phyloP scores from a whole-genome alignment of 2,329 filamentous ascomycete species.

The Venturia effusa region DNA sequence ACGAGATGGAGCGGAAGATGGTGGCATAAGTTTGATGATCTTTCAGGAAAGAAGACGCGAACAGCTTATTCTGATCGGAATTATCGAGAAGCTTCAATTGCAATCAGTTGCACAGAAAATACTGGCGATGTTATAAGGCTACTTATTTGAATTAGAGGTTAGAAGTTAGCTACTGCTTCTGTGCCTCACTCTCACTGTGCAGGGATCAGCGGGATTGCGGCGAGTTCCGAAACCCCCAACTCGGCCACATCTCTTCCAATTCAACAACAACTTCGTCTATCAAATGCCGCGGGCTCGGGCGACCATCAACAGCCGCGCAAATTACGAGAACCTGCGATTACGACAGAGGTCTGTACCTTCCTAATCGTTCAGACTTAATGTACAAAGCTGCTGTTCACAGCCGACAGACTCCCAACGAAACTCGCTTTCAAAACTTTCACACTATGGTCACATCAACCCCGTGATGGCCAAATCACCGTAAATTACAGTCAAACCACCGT shows the following conservation, averaged over 20 bases:
- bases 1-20: slow-evolving; percentile 1
- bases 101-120: not conserved
- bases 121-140: not conserved
- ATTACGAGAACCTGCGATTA: no score
- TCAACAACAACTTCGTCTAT: not conserved
- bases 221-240: not conserved
- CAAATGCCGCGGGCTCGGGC: not conserved
- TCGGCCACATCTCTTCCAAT: not conserved
- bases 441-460: no score
- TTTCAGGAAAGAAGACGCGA: not conserved
- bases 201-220: not conserved
- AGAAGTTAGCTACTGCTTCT: not conserved
- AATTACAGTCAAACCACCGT: no score
- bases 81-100: not conserved
- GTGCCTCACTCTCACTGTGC: not conserved
- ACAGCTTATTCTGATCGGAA: not conserved
- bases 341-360: no score
- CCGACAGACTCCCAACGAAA: no score
- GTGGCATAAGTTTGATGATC: slow-evolving; percentile 2
- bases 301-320: not conserved
- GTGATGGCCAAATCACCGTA: no score
- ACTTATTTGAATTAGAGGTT: not conserved
- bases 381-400: no score
- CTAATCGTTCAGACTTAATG: no score
- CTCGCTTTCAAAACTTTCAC: no score